These are phyloP conservation scores for Suillus variegatus DNA, from an alignment of 768 basidiomycete genomes.

Conservation along the genomic window DNA sequence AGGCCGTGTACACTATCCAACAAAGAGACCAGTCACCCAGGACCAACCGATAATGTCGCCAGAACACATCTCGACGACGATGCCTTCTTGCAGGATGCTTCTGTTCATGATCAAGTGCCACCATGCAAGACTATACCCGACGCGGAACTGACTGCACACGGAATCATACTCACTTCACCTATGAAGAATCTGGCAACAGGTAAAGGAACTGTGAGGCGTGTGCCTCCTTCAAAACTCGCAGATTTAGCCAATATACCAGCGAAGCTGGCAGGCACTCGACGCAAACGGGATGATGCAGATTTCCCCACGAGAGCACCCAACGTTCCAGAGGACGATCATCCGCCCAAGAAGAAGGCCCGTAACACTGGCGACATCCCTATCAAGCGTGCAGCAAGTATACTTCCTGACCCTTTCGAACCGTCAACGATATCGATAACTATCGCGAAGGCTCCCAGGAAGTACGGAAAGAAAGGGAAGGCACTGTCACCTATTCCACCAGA, in stretches of 20 bases:
- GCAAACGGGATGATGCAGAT: slow-evolving; percentile 24
- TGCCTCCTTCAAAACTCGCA: slow-evolving; percentile 1
- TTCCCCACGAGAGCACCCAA: neutral
- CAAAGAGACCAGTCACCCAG: neutral
- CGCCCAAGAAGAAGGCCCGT: slow-evolving; percentile 22
- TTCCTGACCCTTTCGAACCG: neutral
- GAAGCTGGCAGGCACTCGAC: slow-evolving; percentile 26
- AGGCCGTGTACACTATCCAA: neutral
- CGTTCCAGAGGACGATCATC: slow-evolving; percentile 10
- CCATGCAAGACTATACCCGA: neutral
- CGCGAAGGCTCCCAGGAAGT: slow-evolving; percentile 28
- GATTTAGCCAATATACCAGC: slow-evolving; percentile 3
- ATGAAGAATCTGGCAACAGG: neutral
- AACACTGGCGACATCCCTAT: neutral
- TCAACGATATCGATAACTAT: slow-evolving; percentile 11
- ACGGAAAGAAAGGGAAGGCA: slow-evolving; percentile 34
- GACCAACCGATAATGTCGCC: neutral
- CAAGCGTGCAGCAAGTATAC: neutral
- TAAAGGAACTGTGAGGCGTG: neutral
- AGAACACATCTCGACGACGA: neutral
- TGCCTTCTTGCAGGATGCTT: neutral
- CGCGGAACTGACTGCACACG: neutral
- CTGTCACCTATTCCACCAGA: slow-evolving; percentile 28
- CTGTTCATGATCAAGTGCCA: neutral
- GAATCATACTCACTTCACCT: neutral